Percentiles rank a stretch among this genome's conserved stretches.
phyloP scores from a whole-genome alignment of 257 asterid species.

The Nicotiana obtusifolia region DNA sequence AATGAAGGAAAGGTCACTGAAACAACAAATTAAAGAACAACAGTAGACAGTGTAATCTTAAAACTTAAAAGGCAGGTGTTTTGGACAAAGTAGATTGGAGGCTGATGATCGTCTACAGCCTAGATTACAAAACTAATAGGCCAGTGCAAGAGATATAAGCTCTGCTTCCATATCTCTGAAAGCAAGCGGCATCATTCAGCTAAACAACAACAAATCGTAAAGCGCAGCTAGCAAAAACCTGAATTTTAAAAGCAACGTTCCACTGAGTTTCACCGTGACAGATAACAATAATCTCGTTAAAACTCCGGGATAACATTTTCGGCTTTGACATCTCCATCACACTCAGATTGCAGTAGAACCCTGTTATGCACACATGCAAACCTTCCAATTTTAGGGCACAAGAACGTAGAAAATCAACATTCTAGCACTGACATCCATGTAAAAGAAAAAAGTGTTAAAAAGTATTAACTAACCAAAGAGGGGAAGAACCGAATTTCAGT shows the following conservation, averaged over 20 bases:
- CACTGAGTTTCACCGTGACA: neutral
- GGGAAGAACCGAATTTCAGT: neutral
- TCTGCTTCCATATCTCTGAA: neutral
- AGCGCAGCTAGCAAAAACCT: neutral
- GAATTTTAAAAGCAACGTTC: neutral
- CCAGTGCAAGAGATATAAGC: neutral
- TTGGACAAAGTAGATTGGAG: neutral
- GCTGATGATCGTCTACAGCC: neutral
- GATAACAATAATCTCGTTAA: neutral
- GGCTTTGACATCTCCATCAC: neutral
- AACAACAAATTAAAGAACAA: neutral
- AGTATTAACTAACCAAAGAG: neutral
- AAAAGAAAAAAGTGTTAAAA: neutral
- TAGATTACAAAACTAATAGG: neutral
- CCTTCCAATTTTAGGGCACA: neutral
- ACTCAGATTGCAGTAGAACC: neutral
- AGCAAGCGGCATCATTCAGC: neutral
- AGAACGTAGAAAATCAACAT: neutral
- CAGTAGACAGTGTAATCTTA: neutral
- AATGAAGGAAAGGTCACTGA: neutral
- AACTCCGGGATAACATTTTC: neutral
- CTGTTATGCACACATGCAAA: neutral
- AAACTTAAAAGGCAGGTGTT: neutral
- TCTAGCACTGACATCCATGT: neutral
- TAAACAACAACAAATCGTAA: neutral